Evolutionary conservation across 345 rosid species (phyloP).

Genomic region (Populus alba): DNA sequence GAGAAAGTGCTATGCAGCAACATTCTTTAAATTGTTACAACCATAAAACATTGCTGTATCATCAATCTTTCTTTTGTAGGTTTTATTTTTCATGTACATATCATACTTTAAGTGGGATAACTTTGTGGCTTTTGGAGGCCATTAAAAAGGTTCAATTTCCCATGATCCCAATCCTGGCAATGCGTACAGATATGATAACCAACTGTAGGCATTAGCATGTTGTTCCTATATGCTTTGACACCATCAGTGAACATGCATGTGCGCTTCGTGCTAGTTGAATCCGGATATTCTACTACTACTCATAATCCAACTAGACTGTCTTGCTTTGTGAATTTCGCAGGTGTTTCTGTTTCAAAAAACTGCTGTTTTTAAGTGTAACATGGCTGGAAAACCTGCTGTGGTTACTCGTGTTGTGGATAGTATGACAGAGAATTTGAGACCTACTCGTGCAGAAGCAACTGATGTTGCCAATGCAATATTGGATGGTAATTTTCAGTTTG

Average conservation of each 20-base stretch:
- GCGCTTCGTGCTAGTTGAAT: not conserved
- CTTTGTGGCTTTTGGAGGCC: not conserved
- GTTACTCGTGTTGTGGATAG: constrained; percentile 92
- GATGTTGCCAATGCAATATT: constrained; percentile 98
- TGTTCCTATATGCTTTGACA: not conserved
- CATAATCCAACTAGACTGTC: not conserved
- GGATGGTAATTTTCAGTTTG: constrained; percentile 59
- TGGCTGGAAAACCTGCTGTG: constrained; percentile 96
- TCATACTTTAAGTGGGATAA: not conserved
- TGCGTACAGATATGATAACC: not conserved
- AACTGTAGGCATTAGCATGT: not conserved
- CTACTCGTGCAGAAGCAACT: constrained; percentile 99
- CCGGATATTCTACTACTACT: not conserved
- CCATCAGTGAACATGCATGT: not conserved
- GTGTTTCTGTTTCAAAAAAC: constrained; percentile 94
- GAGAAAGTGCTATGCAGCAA: not conserved
- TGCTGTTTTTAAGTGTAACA: constrained; percentile 85
- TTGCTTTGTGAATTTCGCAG: constrained; percentile 30
- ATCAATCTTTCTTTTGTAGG: not conserved
- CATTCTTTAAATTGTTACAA: not conserved
- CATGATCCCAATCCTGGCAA: not conserved
- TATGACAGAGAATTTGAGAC: constrained; percentile 95
- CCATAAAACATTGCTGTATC: not conserved
- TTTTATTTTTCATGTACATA: not conserved
- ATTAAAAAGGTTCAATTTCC: not conserved